Conservation (phyloP, 2,329 filamentous ascomycete genomes). For the Stemphylium beticola region DNA sequence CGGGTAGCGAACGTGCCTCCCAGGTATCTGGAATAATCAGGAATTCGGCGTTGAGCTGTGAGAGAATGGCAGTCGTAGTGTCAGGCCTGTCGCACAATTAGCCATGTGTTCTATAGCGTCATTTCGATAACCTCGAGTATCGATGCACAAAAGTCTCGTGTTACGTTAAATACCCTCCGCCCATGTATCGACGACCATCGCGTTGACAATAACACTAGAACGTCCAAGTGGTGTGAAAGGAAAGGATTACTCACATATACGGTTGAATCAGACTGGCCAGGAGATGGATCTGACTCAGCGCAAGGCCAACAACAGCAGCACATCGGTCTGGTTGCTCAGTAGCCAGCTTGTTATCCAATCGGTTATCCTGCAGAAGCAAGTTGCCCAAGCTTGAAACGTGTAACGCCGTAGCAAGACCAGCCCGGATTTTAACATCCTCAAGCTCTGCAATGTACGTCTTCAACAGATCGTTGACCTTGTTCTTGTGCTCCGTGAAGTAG, state of each 20-base stretch:
- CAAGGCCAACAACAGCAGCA: conserved; percentile 73
- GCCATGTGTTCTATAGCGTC: neutral
- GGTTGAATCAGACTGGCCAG: conserved; percentile 79
- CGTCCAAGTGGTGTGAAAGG: neutral
- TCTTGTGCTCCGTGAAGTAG: conserved; percentile 55
- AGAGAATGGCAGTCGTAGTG: conserved; percentile 69
- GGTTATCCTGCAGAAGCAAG: conserved; percentile 62
- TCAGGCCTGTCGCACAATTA: conserved; percentile 35
- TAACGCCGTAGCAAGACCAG: conserved; percentile 69
- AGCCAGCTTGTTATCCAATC: conserved; percentile 67
- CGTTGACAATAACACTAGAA: neutral
- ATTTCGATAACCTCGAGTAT: neutral
- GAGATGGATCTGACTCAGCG: conserved; percentile 82
- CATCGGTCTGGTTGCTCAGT: conserved; percentile 64
- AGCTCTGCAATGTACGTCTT: conserved; percentile 70
- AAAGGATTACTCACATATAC: conserved; percentile 66
- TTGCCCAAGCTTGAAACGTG: conserved; percentile 69
- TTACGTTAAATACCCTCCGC: neutral
- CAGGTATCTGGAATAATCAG: conserved; percentile 63
- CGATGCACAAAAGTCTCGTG: neutral
- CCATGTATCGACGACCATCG: neutral
- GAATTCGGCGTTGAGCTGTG: conserved; percentile 70
- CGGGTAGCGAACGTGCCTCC: conserved; percentile 50
- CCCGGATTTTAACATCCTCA: conserved; percentile 73
- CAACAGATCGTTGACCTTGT: conserved; percentile 71